phyloP scores from a whole-genome alignment of 2,329 filamentous ascomycete species.

The Gyromitra esculenta region DNA sequence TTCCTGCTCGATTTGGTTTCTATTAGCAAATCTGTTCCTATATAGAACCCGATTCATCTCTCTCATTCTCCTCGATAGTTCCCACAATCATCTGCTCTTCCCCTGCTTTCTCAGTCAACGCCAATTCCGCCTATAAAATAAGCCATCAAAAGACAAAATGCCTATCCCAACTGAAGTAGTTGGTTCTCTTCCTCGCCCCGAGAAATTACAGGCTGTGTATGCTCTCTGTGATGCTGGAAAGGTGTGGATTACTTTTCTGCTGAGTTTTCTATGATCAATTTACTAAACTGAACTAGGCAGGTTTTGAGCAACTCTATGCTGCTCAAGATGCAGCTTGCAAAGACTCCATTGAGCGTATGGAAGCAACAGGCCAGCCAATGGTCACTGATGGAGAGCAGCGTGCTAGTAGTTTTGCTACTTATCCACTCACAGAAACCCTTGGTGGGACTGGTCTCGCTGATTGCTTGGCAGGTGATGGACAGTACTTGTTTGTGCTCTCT shows the following conservation, averaged over 20 bases:
- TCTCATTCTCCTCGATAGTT: background rate
- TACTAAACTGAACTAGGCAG: constrained; percentile 52
- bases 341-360: constrained; percentile 58
- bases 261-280: background rate
- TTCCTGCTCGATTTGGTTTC: constrained; percentile 8
- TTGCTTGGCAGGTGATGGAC: constrained; percentile 58
- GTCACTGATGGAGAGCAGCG: constrained; percentile 59
- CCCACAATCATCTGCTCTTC: background rate
- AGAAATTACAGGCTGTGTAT: constrained; percentile 58
- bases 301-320: constrained; percentile 56
- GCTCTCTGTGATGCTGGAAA: constrained; percentile 57
- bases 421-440: constrained; percentile 58
- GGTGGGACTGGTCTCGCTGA: constrained; percentile 58
- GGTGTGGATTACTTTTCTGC: background rate
- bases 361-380: constrained; percentile 57
- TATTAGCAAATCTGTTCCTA: background rate
- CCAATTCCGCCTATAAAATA: background rate
- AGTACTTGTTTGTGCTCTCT: constrained; percentile 57
- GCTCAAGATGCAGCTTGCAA: constrained; percentile 59
- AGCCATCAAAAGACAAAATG: constrained; percentile 34
- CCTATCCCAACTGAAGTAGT: constrained; percentile 53
- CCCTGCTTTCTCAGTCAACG: background rate
- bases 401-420: constrained; percentile 59
- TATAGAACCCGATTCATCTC: constrained; percentile 8
- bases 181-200: constrained; percentile 53